A percentile compares a stretch with the other conserved stretches of the same genome.
These are phyloP conservation scores for Boeremia lycopersici DNA, from an alignment of 2,329 filamentous ascomycete species.

Conservation along the genomic window DNA sequence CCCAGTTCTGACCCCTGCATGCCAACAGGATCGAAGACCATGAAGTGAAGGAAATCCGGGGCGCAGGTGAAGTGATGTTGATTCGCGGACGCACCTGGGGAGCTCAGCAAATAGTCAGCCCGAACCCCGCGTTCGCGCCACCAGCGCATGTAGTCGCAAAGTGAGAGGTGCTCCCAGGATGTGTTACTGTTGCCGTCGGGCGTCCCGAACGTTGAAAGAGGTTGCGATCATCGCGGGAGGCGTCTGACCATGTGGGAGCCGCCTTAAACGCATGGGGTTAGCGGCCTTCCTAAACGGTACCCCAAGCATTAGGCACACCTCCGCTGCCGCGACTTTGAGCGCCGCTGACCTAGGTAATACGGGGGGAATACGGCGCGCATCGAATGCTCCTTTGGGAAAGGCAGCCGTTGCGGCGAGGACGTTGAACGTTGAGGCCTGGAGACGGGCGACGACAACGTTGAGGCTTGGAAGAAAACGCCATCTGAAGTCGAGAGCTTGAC, in stretches of 20 bases:
- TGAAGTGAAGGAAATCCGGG: background rate
- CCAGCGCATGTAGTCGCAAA: background rate
- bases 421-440: background rate
- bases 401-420: conserved; percentile 11
- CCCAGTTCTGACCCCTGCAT: conserved; percentile 2
- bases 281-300: conserved; percentile 4
- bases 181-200: conserved; percentile 3
- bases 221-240: conserved; percentile 23
- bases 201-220: conserved; percentile 7
- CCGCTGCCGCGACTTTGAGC: conserved; percentile 6
- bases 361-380: conserved; percentile 4
- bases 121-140: background rate
- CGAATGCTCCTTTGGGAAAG: conserved; percentile 18
- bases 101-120: background rate
- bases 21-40: background rate
- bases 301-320: conserved; percentile 19
- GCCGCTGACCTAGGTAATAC: background rate
- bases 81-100: background rate
- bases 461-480: background rate
- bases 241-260: conserved; percentile 19
- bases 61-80: background rate
- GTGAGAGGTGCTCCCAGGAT: background rate
- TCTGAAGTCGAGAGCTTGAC: background rate
- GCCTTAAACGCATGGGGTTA: conserved; percentile 14
- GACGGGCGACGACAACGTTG: background rate